These are phyloP conservation scores for Tulasnella sp. DNA, from an alignment of 768 basidiomycete genomes.

Conservation along the genomic window DNA sequence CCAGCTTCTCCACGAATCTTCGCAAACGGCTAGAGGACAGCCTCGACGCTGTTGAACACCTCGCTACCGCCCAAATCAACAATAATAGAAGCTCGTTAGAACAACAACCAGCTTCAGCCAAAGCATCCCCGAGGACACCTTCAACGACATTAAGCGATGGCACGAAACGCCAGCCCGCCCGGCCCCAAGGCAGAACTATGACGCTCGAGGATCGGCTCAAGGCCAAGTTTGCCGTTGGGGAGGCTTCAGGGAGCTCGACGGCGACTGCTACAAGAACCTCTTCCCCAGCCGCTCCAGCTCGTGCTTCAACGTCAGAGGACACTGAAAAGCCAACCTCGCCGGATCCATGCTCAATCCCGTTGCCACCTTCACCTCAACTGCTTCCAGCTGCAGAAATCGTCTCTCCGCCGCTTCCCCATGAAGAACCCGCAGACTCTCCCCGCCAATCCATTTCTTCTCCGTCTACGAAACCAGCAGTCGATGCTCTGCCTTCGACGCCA, in stretches of 20 bases:
- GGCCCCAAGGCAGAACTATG: conserved; percentile 37
- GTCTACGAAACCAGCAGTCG: not conserved
- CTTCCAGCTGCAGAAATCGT: conserved; percentile 1
- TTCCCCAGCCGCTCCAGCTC: conserved; percentile 44
- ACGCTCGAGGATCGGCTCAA: conserved; percentile 79
- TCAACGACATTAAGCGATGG: conserved; percentile 44
- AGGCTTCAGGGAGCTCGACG: conserved; percentile 55
- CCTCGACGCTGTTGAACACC: conserved; percentile 64
- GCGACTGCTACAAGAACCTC: conserved; percentile 50
- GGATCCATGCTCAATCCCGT: conserved; percentile 35
- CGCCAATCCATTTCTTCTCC: conserved; percentile 11
- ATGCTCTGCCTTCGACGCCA: conserved; percentile 20
- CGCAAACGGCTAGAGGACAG: conserved; percentile 40
- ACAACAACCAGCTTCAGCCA: conserved; percentile 43
- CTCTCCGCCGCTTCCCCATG: not conserved
- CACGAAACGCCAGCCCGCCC: not conserved
- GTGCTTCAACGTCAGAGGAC: not conserved
- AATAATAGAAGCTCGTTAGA: conserved; percentile 41
- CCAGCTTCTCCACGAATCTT: conserved; percentile 54
- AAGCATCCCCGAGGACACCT: conserved; percentile 39
- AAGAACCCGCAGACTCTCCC: not conserved
- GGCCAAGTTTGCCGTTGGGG: conserved; percentile 63
- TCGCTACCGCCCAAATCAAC: conserved; percentile 55
- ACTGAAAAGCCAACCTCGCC: conserved; percentile 37
- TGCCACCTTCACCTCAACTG: conserved; percentile 36